Evolutionary conservation across 495 filamentous ascomycete species (phyloP).

Genomic region (Daldinia decipiens): DNA sequence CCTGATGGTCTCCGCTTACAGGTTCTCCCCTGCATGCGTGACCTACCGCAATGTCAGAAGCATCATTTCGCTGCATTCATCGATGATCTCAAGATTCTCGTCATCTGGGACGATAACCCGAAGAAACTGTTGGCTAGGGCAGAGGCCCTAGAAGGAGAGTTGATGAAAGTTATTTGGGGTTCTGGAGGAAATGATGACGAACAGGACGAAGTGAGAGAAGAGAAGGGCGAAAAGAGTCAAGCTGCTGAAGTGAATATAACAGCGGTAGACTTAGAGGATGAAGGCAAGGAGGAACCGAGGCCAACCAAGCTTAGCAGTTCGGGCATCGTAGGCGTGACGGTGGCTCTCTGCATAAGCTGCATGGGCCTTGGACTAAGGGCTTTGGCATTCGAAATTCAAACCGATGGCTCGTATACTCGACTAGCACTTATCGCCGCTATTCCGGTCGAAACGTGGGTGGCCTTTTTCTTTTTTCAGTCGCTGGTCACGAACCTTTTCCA

Average conservation of each 20-base stretch:
- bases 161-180: slow-evolving; percentile 68
- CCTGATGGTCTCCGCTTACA: slow-evolving; percentile 67
- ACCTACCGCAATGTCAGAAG: slow-evolving; percentile 67
- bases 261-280: slow-evolving; percentile 53
- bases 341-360: slow-evolving; percentile 62
- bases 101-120: slow-evolving; percentile 76
- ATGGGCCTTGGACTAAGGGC: slow-evolving; percentile 66
- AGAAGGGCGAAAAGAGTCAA: slow-evolving; percentile 48
- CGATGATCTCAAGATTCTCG: slow-evolving; percentile 61
- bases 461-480: slow-evolving; percentile 72
- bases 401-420: slow-evolving; percentile 61
- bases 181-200: slow-evolving; percentile 53
- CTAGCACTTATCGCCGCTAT: slow-evolving; percentile 58
- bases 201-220: slow-evolving; percentile 56
- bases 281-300: slow-evolving; percentile 52
- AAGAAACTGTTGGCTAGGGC: slow-evolving; percentile 63
- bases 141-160: slow-evolving; percentile 58
- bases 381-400: slow-evolving; percentile 62
- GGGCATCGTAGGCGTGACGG: slow-evolving; percentile 59
- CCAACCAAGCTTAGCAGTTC: slow-evolving; percentile 62
- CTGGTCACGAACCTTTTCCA: slow-evolving; percentile 66
- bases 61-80: slow-evolving; percentile 77
- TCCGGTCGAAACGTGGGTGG: slow-evolving; percentile 65
- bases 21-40: slow-evolving; percentile 64
- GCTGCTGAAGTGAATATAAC: slow-evolving; percentile 49